Conservation (phyloP, 768 basidiomycete genomes). For the Termitomyces titanicus region DNA sequence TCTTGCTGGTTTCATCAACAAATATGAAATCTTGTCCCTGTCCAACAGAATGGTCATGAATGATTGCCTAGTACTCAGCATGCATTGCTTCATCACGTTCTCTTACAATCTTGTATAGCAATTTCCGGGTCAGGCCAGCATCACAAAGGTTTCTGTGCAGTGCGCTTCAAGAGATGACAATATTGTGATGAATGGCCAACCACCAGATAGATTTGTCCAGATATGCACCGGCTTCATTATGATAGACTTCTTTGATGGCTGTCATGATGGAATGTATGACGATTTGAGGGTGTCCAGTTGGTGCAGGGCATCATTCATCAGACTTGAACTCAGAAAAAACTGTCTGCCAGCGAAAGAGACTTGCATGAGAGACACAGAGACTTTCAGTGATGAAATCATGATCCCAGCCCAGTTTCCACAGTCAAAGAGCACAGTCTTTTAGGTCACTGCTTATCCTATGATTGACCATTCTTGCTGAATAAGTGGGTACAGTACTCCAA, state of each 20-base stretch:
- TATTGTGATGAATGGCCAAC: background rate
- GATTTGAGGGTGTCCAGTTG: conserved; percentile 16
- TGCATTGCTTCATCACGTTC: background rate
- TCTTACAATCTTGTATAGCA: background rate
- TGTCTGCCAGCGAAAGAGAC: conserved; percentile 23
- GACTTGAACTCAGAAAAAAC: conserved; percentile 17
- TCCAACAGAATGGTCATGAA: background rate
- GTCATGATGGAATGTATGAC: conserved; percentile 16
- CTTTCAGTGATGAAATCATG: conserved; percentile 16
- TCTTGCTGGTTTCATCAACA: background rate
- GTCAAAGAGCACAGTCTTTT: conserved; percentile 22
- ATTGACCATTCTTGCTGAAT: no score
- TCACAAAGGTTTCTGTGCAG: background rate
- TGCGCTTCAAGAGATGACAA: background rate
- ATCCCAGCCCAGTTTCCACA: conserved; percentile 22
- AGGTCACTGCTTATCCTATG: conserved; percentile 9
- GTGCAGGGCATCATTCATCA: conserved; percentile 15
- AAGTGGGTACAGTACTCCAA: no score
- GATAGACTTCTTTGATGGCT: conserved; percentile 16
- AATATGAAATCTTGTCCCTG: background rate
- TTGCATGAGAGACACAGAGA: conserved; percentile 20
- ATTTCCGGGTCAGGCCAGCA: background rate
- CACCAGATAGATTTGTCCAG: background rate
- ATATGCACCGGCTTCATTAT: background rate
- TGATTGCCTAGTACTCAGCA: background rate